Evolutionary conservation across 176 grass and related monocot genomes (phyloP), one percentile per base, ranked within the genome.

Genomic region (Rhynchospora breviuscula): DNA sequence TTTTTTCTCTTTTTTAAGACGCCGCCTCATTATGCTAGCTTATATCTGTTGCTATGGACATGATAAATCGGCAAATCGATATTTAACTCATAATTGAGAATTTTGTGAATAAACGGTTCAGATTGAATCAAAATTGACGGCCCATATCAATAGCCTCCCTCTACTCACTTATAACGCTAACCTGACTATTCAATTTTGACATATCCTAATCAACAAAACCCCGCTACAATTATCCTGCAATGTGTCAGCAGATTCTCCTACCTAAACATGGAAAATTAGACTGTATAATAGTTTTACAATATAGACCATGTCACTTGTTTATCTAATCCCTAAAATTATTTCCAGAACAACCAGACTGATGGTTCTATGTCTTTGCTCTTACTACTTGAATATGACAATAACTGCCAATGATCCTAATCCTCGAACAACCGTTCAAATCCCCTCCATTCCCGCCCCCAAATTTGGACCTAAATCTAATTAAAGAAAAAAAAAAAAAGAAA

Each of bases 361-460:
- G 46, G 10, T 11, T 74, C 43, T 74, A 18, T 71, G 10, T 71
- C 68, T 40, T 40, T 40, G 35, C 4, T 40, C 35, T 40, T 72
- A 48, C 9, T 15, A 14, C 13, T 72, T 48, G 2, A 22, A 73
- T 21, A 54, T 76, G 72, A 8, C 79, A 66, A 62, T 49, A 82
- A 82, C 79, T 64, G 10, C 17, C 11, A 46, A 46, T 82, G 44
- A 19, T 63, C 59, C 35, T 54, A 49, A 47, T 66, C 61, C 52
- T 59, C 22, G 45, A 89, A 89, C 85, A 18, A 64, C 54, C 66
- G 18, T 83, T 88, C 86, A 87, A 93, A 61, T 47, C 57, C 25
- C 78, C 81, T 1, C 63, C 64, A 43, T 77, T 15, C 91, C 82
- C 84, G 87, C 89, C 89, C 47, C 63, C 63, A 83, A 94, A 85